These are phyloP conservation scores for Abelmoschus esculentus DNA, from an alignment of 345 rosid genomes.

Conservation along the genomic window DNA sequence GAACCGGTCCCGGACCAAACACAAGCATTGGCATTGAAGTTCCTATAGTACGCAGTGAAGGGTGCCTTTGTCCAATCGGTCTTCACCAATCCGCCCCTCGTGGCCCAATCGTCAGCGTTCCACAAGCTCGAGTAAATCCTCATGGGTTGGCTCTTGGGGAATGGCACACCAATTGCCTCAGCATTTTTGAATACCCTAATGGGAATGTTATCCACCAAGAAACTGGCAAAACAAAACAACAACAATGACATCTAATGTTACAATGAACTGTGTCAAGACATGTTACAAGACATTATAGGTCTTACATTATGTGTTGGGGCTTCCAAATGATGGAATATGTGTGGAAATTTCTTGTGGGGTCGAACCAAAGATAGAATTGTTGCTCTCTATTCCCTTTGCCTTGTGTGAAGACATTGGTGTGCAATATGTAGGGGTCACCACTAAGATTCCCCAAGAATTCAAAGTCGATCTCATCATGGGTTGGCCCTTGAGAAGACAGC, in stretches of 20 bases:
- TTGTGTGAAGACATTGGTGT: constrained; percentile 55
- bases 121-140: constrained; percentile 49
- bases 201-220: constrained; percentile 44
- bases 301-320: constrained; percentile 50
- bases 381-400: constrained; percentile 70
- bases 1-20: constrained; percentile 22
- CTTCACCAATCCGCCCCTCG: constrained; percentile 49
- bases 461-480: constrained; percentile 61
- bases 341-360: constrained; percentile 64
- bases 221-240: constrained; percentile 16
- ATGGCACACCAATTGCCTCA: constrained; percentile 38
- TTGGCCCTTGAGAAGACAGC: constrained; percentile 48
- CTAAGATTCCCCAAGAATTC: constrained; percentile 63
- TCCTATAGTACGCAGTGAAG: constrained; percentile 35
- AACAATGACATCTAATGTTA: background rate
- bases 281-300: background rate
- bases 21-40: constrained; percentile 28
- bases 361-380: constrained; percentile 65
- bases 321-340: constrained; percentile 70
- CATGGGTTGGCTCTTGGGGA: constrained; percentile 46
- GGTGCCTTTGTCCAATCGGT: constrained; percentile 50
- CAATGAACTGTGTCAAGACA: no score
- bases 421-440: constrained; percentile 59
- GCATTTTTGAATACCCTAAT: constrained; percentile 52
- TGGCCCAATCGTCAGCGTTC: constrained; percentile 58